Base-by-base conservation (phyloP, 2,329 filamentous ascomycete species). In the Pseudovirgaria hyperparasitica region DNA sequence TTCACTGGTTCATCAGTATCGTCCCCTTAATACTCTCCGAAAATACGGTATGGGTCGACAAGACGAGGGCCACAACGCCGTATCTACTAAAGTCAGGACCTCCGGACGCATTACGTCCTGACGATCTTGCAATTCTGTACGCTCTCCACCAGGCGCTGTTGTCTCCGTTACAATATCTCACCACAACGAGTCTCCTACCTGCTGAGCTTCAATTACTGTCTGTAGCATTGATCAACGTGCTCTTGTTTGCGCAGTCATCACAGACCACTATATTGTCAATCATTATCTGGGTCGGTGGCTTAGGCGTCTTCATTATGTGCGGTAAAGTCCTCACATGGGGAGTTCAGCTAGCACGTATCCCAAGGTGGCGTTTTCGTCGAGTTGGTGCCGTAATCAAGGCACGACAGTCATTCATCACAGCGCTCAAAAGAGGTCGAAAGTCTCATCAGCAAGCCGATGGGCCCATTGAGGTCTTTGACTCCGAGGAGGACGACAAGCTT, bases 161-260 rank as follows among this genome's bases (percentile, higher is more conserved):
- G 45, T 63, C 68, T 16, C 72, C 81, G 16, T 52, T 96, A 30
- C 73, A 82, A 42, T 76, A 81, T 46, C 66, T 96, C 35, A 87
- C 86, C 2, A 87, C 82, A 0, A 92, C 85, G 2, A 94, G 86
- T 52, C 66, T 96, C 22, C 64, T 96, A 27, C 70, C 79, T 2
- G 76, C 90, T 5, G 90, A 98, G 52, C 65, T 94, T 22, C 84
- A 94, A 42, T 64, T 98, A 7, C 67, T 96, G 10, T 87, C 87
- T 1, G 71, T 80, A 20, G 74, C 75, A 2, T 63, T 98, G 9
- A 77, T 94, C 43, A 84, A 92, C 43, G 58, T 94, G 9, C 59
- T 92, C 1, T 50, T 93, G 2, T 69, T 92, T 34, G 74, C 85
- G 0, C 59, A 62, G 5, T 90, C 86, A 0, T 60, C 62, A 5